Percentiles rank a stretch among this genome's conserved stretches.
Evolutionary conservation across 129 eudicot species (phyloP).

Genomic region (Lactuca saligna): DNA sequence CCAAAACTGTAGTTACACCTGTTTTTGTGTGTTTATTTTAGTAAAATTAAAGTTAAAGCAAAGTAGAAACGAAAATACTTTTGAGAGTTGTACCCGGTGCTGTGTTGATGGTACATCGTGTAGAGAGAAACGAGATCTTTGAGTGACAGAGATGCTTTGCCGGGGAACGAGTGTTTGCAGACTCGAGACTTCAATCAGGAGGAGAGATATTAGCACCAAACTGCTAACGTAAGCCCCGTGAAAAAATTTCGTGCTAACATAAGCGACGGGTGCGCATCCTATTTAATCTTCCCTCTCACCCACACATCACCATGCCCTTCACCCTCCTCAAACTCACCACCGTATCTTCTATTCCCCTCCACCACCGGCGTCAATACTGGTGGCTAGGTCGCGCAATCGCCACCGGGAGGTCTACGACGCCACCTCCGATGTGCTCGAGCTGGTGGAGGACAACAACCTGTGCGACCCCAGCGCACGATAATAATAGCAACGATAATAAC

Average conservation of each 20-base stretch:
- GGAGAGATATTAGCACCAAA: conserved; percentile 17
- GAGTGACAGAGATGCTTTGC: conserved; percentile 12
- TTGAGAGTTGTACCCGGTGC: conserved; percentile 3
- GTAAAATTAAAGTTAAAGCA: background rate
- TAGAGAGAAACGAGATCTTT: conserved; percentile 19
- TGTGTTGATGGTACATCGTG: background rate
- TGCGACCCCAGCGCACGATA: conserved; percentile 19
- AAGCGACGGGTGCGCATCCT: conserved; percentile 28
- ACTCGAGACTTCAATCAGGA: conserved; percentile 9
- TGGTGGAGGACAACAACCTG: conserved; percentile 34
- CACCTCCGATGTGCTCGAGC: conserved; percentile 41
- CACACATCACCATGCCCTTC: conserved; percentile 16
- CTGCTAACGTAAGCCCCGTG: conserved; percentile 29
- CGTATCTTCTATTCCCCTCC: conserved; percentile 26
- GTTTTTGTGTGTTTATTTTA: conserved; percentile 11
- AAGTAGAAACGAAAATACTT: background rate
- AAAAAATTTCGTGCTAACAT: conserved; percentile 21
- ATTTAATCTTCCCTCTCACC: conserved; percentile 18
- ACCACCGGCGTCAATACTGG: conserved; percentile 34
- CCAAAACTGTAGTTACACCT: too few species aligned
- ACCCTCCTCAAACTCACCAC: conserved; percentile 21
- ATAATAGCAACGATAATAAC: conserved; percentile 14
- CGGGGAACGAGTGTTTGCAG: conserved; percentile 28
- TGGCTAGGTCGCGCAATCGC: conserved; percentile 25
- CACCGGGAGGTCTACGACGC: conserved; percentile 30